Base-by-base conservation (phyloP, 495 filamentous ascomycete genomes). In the Pseudoneurospora amorphoporcata region DNA sequence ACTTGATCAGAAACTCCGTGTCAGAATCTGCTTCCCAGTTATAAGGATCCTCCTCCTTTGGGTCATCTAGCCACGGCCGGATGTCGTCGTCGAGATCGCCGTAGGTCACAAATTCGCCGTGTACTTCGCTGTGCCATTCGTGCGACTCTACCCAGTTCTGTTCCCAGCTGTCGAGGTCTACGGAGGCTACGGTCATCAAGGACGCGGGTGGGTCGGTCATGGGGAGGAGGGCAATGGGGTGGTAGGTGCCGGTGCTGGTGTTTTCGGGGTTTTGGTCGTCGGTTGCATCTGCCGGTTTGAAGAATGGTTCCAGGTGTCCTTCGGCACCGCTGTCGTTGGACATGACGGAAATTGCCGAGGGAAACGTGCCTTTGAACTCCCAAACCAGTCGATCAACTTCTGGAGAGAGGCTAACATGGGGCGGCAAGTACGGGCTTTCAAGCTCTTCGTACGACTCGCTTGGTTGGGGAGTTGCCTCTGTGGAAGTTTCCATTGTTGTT, bases 181-280 rank as follows among this genome's bases (percentile, higher is more conserved):
- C 29, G 73, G 72, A 78, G 45, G 45, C 9, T 53, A 53, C 45
- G 45, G 45, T 12, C 9, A 53, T 53, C 3, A 14, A 53, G 35
- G 76, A 78, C 47, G 76, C 73, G 29, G 73, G 76, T 58, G 75
- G 76, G 19, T 78, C 75, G 42, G 75, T 72, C 17, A 78, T 29
- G 8, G 75, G 73, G 45, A 71, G 45, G 39, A 72, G 70, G 23
- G 76, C 69, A 68, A 76, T 72, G 8, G 70, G 42, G 41, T 78
- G 76, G 75, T 75, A 78, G 16, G 43, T 72, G 70, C 74, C 74
- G 45, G 45, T 53, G 45, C 45, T 53, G 19, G 45, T 53, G 45
- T 23, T 53, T 53, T 53, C 45, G 45, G 45, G 45, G 45, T 53
- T 53, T 6, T 53, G 45, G 45, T 53, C 45, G 45, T 53, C 45